Evolutionary conservation across 2,329 filamentous ascomycete genomes (phyloP).

Genomic region (Monilinia vaccinii-corymbosi): DNA sequence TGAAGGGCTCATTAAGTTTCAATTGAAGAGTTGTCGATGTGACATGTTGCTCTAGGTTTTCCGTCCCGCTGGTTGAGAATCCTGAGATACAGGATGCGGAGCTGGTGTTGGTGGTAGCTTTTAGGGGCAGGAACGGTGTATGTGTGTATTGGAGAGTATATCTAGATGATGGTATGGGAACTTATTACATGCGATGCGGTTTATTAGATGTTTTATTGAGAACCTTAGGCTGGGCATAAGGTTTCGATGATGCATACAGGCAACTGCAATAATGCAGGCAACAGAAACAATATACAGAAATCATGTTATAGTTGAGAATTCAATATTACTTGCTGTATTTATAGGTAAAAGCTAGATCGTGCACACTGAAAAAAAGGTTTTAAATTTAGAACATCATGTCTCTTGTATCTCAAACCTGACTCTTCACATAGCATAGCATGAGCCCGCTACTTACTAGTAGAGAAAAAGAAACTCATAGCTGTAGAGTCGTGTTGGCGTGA

Average conservation of each 20-base stretch:
- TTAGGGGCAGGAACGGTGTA: background rate
- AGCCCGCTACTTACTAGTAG: too few species aligned
- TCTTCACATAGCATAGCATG: too few species aligned
- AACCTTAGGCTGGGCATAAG: constrained; percentile 12
- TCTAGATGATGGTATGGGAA: constrained; percentile 11
- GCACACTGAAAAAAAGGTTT: background rate
- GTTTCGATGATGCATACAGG: constrained; percentile 11
- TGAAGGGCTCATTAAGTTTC: constrained; percentile 12
- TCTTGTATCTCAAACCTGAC: background rate
- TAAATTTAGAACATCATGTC: background rate
- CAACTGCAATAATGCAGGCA: background rate
- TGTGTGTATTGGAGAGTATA: background rate
- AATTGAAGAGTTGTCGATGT: constrained; percentile 11
- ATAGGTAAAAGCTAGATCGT: background rate
- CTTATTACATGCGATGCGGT: constrained; percentile 19
- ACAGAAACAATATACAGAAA: background rate
- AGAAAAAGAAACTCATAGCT: too few species aligned
- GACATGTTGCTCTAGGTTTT: constrained; percentile 19
- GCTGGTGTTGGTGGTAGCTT: background rate
- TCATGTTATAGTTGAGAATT: background rate
- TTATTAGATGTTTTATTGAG: constrained; percentile 15
- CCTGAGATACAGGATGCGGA: constrained; percentile 17
- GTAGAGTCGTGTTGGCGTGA: too few species aligned
- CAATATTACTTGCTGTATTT: background rate
- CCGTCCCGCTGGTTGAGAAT: constrained; percentile 11